Conservation (phyloP, 2,329 filamentous ascomycete species). For the Aspergillus tubingensis region DNA sequence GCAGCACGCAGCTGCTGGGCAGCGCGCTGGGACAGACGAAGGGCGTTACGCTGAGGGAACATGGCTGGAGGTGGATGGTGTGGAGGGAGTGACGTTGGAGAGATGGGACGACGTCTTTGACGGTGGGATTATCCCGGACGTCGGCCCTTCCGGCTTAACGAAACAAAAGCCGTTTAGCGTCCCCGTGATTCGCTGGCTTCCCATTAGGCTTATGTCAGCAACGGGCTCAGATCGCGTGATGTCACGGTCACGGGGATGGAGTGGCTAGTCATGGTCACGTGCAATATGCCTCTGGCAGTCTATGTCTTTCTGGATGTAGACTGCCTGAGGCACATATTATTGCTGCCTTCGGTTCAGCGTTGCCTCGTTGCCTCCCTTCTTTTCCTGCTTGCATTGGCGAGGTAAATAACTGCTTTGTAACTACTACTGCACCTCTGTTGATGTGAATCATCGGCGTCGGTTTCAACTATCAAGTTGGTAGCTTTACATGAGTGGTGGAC, state of each 20-base stretch:
- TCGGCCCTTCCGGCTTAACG: slow-evolving; percentile 27
- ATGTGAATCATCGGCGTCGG: background rate
- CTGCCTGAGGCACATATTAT: too few species aligned
- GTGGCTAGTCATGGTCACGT: background rate
- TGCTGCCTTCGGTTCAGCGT: too few species aligned
- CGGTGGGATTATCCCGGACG: slow-evolving; percentile 28
- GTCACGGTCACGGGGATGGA: slow-evolving; percentile 27
- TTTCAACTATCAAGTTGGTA: background rate
- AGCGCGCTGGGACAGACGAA: slow-evolving; percentile 65
- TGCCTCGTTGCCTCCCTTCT: too few species aligned
- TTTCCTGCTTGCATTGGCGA: too few species aligned
- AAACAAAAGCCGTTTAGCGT: slow-evolving; percentile 28
- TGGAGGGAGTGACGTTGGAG: slow-evolving; percentile 16
- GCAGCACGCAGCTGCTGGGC: slow-evolving; percentile 60
- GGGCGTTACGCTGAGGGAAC: slow-evolving; percentile 64
- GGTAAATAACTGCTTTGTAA: too few species aligned
- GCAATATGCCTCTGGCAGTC: too few species aligned
- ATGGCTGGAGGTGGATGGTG: slow-evolving; percentile 49
- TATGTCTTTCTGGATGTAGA: too few species aligned
- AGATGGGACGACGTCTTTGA: slow-evolving; percentile 12
- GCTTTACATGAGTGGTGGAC: background rate
- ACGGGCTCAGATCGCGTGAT: slow-evolving; percentile 23
- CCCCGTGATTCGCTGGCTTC: slow-evolving; percentile 32
- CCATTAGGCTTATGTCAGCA: slow-evolving; percentile 22
- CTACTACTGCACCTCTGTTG: background rate